Evolutionary conservation across 495 filamentous ascomycete genomes (phyloP), one percentile per base, ranked within the genome.

Genomic region (Bacidia gigantensis): DNA sequence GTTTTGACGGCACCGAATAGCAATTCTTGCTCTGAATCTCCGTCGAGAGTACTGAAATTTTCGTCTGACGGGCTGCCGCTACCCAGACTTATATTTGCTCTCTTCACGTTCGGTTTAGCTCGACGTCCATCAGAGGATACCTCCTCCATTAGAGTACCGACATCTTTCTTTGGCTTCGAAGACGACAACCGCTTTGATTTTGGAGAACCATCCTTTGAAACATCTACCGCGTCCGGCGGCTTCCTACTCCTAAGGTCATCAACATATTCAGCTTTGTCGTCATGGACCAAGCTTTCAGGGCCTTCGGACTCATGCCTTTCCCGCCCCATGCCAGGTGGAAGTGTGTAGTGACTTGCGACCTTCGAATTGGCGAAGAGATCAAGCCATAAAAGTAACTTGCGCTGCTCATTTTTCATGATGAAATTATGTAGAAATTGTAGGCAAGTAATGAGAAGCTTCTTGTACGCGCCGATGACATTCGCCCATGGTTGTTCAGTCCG

Each of bases 361-460:
- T 71, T 40, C 68, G 76, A 9, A 64, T 80, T 62, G 61, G 86
- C 84, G 60, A 89, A 90, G 1, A 96, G 72, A 60, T 87, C 84
- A 39, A 87, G 72, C 89, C 89, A 96, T 24, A 96, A 82, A 2
- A 86, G 74, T 72, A 94, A 83, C 69, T 96, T 95, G 49, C 86
- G 83, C 26, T 85, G 76, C 65, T 96, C 89, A 51, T 96, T 94
- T 57, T 87, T 84, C 67, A 87, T 86, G 24, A 89, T 84, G 66
- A 90, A 84, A 60, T 96, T 96, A 62, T 95, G 88, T 24, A 89
- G 77, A 61, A 90, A 87, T 65, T 96, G 89, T 11, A 96, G 74
- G 48, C 84, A 84, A 0, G 86, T 92, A 21, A 94, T 88, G 24
- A 96, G 72, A 2, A 94, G 74, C 61, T 89, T 89, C 66, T 96